phyloP scores from a whole-genome alignment of 2,329 filamentous ascomycete genomes.

The Ustulina deusta region DNA sequence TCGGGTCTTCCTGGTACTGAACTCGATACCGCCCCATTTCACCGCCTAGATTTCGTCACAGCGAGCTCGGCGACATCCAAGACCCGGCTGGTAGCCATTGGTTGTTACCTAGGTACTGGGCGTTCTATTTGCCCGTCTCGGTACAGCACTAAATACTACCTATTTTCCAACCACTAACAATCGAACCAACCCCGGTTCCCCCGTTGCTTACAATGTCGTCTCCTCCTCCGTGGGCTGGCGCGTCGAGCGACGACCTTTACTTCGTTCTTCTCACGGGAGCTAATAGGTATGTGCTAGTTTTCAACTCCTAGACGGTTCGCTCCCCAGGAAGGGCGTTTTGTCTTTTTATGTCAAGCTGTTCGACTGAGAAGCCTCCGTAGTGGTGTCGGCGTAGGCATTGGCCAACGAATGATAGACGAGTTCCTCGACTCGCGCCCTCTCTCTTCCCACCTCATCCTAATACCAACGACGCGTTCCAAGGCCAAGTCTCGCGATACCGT shows the following conservation, averaged over 20 bases:
- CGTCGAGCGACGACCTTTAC: constrained; percentile 50
- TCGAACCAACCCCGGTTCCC: background rate
- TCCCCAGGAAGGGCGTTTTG: background rate
- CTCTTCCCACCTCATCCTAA: constrained; percentile 77
- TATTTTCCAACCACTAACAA: background rate
- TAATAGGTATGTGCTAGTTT: constrained; percentile 49
- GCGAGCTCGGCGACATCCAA: background rate
- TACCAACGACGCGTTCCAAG: constrained; percentile 83
- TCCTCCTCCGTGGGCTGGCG: constrained; percentile 50
- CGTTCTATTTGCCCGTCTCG: background rate
- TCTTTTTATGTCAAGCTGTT: background rate
- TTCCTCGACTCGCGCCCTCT: constrained; percentile 79
- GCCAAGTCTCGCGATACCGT: constrained; percentile 81
- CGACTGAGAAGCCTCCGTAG: constrained; percentile 59
- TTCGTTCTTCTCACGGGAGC: constrained; percentile 52
- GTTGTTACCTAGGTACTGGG: background rate
- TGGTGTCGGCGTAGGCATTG: constrained; percentile 86
- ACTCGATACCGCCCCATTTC: constrained; percentile 38
- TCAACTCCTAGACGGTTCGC: background rate
- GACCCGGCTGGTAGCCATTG: background rate
- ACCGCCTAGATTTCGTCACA: constrained; percentile 41
- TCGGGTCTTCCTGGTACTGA: too few relatives aligned
- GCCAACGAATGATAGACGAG: constrained; percentile 87
- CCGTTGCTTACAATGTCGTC: constrained; percentile 42
- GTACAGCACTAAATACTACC: background rate